phyloP scores from a whole-genome alignment of 768 basidiomycete genomes.

The Boletus fagicola region DNA sequence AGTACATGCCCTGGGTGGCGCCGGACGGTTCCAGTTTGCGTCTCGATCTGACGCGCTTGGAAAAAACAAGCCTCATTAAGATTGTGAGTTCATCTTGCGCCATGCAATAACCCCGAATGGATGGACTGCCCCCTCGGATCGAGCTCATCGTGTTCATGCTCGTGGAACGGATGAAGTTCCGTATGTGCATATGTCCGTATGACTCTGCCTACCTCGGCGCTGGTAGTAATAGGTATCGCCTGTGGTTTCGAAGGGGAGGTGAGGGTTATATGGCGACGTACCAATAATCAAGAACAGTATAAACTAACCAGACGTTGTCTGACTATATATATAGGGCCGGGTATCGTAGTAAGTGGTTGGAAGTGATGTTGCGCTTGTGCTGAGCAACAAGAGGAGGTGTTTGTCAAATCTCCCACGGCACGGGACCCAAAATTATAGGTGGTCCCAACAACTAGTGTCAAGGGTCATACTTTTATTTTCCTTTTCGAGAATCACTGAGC shows the following conservation, averaged over 20 bases:
- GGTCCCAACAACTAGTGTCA: no score
- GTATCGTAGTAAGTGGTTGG: no score
- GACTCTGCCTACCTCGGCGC: not conserved
- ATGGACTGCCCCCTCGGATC: not conserved
- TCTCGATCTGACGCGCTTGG: no score
- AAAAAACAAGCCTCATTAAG: not conserved
- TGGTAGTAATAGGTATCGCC: no score
- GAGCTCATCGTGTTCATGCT: not conserved
- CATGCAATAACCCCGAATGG: not conserved
- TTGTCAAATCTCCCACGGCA: no score
- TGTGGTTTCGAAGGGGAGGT: not conserved
- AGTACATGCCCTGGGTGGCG: not conserved
- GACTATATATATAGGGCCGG: no score
- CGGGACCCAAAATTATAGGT: no score
- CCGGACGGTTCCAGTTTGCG: not conserved
- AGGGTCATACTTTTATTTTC: no score
- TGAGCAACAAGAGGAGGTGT: no score
- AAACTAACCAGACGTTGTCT: not conserved
- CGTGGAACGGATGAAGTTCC: not conserved
- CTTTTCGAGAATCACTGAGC: no score
- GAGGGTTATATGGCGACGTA: not conserved
- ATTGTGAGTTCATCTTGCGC: not conserved
- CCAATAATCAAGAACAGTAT: not conserved
- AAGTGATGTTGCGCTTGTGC: no score
- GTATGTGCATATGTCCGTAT: not conserved